phyloP scores from a whole-genome alignment of 345 rosid species.

The Syzygium oleosum region DNA sequence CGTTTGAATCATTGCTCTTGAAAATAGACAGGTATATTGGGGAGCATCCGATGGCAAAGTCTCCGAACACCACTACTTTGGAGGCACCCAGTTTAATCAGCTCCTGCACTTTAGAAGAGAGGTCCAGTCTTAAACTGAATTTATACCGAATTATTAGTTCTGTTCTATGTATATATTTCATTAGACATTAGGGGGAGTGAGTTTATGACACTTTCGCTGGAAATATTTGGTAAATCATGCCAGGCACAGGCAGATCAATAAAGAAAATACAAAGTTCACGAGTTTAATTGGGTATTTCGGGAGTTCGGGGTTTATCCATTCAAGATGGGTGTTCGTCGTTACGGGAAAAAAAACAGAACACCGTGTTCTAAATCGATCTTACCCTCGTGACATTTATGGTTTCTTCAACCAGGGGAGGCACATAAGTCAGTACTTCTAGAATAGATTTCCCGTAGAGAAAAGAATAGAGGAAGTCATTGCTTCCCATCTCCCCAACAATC shows the following conservation, averaged over 20 bases:
- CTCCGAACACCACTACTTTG: slow-evolving; percentile 4
- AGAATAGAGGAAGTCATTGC: slow-evolving; percentile 4
- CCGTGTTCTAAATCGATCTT: neutral
- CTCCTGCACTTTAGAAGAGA: neutral
- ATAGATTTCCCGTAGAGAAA: slow-evolving; percentile 3
- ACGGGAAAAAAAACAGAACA: neutral
- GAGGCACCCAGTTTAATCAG: slow-evolving; percentile 2
- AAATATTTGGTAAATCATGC: neutral
- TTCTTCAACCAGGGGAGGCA: slow-evolving; percentile 2
- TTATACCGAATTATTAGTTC: neutral
- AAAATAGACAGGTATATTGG: slow-evolving; percentile 1
- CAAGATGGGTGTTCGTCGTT: neutral
- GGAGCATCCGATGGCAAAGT: slow-evolving; percentile 6
- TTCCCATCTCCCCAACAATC: slow-evolving; percentile 9
- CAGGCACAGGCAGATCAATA: neutral
- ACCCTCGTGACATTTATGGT: neutral
- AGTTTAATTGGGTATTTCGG: neutral
- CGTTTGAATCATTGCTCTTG: neutral
- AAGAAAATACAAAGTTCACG: neutral
- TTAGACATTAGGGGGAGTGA: neutral
- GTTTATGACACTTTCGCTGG: neutral
- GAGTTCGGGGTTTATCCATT: neutral
- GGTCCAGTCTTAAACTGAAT: neutral
- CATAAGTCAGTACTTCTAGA: neutral
- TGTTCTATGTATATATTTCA: neutral